Percentiles rank a stretch among this genome's conserved stretches.
Evolutionary conservation across 768 basidiomycete genomes (phyloP).

Genomic region (Lactarius vividus): DNA sequence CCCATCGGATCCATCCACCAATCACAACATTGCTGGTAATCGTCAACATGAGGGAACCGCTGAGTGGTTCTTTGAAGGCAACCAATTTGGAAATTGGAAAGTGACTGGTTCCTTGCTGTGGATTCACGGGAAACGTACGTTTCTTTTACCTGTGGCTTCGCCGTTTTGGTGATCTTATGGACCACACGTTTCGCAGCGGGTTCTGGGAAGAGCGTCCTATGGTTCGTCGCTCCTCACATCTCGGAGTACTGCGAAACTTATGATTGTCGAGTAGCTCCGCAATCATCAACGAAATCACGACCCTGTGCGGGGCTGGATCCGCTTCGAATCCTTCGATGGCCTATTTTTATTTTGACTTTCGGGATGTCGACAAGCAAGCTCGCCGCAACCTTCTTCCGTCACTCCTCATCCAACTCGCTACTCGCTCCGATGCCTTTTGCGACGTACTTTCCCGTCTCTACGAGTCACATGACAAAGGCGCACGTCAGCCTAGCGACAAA

Average conservation of each 20-base stretch:
- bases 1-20: not conserved
- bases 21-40: not conserved
- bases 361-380: not conserved
- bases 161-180: not conserved
- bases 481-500: not conserved
- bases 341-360: not conserved
- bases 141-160: not conserved
- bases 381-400: not conserved
- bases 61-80: not conserved
- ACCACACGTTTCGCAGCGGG: not conserved
- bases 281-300: not conserved
- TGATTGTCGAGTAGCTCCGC: not conserved
- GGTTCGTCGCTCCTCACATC: not conserved
- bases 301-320: not conserved
- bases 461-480: not conserved
- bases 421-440: not conserved
- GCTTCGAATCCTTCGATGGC: not conserved
- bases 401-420: not conserved
- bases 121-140: not conserved
- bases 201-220: no score
- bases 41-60: not conserved
- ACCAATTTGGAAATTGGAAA: not conserved
- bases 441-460: not conserved
- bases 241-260: not conserved
- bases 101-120: not conserved